Conservation (phyloP, 805 yeast genomes). For the Cyberlindnera mrakii region DNA sequence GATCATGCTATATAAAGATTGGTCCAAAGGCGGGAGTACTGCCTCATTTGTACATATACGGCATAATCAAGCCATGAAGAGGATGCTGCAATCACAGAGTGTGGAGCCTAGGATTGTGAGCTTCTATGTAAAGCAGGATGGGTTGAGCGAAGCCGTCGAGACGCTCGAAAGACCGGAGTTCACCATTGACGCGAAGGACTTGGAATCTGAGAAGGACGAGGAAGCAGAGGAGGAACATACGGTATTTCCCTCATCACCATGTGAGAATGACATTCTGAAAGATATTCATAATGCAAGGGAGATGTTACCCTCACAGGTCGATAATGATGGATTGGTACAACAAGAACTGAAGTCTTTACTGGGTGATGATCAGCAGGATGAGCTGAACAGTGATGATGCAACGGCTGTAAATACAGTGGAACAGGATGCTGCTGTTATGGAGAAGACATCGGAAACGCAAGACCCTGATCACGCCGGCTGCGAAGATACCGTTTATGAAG, state of each 20-base stretch:
- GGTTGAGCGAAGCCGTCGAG: slow-evolving; percentile 5
- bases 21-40: slow-evolving; percentile 7
- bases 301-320: slow-evolving; percentile 7
- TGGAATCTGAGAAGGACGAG: slow-evolving; percentile 7
- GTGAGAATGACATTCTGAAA: neutral
- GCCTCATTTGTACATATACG: slow-evolving; percentile 15
- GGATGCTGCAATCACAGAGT: slow-evolving; percentile 6
- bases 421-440: too few relatives aligned
- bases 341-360: neutral
- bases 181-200: slow-evolving; percentile 13
- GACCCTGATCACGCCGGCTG: too few relatives aligned
- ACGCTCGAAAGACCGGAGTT: slow-evolving; percentile 4
- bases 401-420: neutral
- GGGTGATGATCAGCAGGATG: neutral
- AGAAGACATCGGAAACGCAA: neutral
- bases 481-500: neutral
- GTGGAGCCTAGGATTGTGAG: slow-evolving; percentile 6
- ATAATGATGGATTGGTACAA: neutral
- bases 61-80: slow-evolving; percentile 14
- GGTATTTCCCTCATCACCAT: slow-evolving; percentile 10
- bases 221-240: neutral
- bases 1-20: slow-evolving; percentile 20
- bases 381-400: neutral
- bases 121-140: slow-evolving; percentile 4
- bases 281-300: slow-evolving; percentile 15